Evolutionary conservation across 257 asterid genomes (phyloP), one percentile per base, ranked within the genome.

Genomic region (Nicotiana noctiflora): DNA sequence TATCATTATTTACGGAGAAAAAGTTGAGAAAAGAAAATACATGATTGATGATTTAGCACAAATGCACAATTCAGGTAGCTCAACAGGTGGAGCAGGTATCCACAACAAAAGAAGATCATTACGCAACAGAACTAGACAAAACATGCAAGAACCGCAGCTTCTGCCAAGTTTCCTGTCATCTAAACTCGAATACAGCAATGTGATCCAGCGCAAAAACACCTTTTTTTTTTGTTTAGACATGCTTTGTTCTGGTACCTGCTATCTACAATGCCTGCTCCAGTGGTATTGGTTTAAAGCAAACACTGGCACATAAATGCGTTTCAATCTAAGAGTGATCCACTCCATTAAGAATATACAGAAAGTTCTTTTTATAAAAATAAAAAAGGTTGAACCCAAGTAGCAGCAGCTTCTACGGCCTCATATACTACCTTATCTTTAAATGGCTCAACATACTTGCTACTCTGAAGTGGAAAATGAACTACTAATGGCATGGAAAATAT

Each of bases 81-180:
- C 12, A 37, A 68, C 3, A 4, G 3, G 55, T 5, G n/a, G 29
- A 67, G 55, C n/a, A 34, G 76, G 29, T 37, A n/a, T 67, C 29
- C 76, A 34, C 76, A 37, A 34, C 31, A 67, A 34, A n/a, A 67
- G 31, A 34, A 67, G 10, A 67, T 10, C 19, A 19, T 67, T 67
- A 23, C 11, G 76, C 76, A 37, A 67, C 37, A 67, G 76, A 37
- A 67, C 31, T 31, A 37, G 76, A n/a, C 10, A 67, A n/a, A 67
- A 67, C 31, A 37, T n/a, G n/a, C n/a, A n/a, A n/a, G n/a, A n/a
- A n/a, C n/a, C 55, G n/a, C n/a, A 68, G 31, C 76, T 40, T 68
- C 76, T 44, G 32, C 76, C 56, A 40, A 37, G 76, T 68, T 37
- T 68, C 76, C 10, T 68, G 76, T 68, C 55, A 68, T 37, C 56